These are phyloP conservation scores for Penicillium carneum DNA, from an alignment of 2,329 filamentous ascomycete genomes.

Conservation along the genomic window DNA sequence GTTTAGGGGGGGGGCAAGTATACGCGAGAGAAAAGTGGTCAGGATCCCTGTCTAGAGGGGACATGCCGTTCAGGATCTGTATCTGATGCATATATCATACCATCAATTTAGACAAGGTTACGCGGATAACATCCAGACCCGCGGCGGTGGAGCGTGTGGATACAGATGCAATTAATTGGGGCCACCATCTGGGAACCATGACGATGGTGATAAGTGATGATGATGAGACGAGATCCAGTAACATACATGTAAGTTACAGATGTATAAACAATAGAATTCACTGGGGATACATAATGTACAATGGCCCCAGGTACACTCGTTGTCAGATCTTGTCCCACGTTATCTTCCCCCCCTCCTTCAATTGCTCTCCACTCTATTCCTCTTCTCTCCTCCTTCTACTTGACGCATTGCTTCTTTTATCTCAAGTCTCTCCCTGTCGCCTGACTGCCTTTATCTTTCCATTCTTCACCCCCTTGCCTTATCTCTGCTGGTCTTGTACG, in stretches of 20 bases:
- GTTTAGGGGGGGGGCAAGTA: background rate
- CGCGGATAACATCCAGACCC: slow-evolving; percentile 16
- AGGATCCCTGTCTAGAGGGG: slow-evolving; percentile 4
- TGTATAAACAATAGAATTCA: slow-evolving; percentile 12
- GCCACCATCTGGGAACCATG: slow-evolving; percentile 9
- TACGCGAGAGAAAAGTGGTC: slow-evolving; percentile 6
- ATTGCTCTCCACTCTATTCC: slow-evolving; percentile 11
- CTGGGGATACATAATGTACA: slow-evolving; percentile 3
- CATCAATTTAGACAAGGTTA: slow-evolving; percentile 5
- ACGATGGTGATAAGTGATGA: slow-evolving; percentile 27
- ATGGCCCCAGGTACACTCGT: background rate
- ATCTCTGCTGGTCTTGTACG: slow-evolving; percentile 24
- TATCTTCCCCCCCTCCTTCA: slow-evolving; percentile 17
- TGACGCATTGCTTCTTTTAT: background rate
- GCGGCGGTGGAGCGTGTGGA: slow-evolving; percentile 23
- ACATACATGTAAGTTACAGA: background rate
- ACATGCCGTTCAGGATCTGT: background rate
- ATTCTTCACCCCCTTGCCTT: slow-evolving; percentile 30
- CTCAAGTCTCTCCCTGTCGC: slow-evolving; percentile 3
- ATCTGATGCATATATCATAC: slow-evolving; percentile 1
- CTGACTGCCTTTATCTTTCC: slow-evolving; percentile 5
- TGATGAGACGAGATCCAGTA: slow-evolving; percentile 18
- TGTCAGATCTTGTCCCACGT: slow-evolving; percentile 25
- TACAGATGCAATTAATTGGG: slow-evolving; percentile 9
- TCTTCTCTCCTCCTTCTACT: slow-evolving; percentile 14